phyloP scores from a whole-genome alignment of 352 stramenopile genomes.

The Pythium angustatum region DNA sequence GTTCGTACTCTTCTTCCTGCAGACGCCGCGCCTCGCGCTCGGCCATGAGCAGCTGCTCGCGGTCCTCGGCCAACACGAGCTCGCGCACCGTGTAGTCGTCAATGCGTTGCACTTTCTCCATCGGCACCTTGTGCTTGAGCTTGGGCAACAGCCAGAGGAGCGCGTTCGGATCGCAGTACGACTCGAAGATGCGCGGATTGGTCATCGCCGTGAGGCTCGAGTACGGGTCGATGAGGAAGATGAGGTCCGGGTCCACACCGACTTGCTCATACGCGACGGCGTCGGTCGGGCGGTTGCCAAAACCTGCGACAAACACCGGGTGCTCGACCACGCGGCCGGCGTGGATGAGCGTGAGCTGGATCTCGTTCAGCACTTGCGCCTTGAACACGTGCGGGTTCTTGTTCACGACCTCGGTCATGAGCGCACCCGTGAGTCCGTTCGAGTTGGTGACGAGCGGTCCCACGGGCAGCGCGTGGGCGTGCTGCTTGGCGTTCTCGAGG shows the following conservation, averaged over 20 bases:
- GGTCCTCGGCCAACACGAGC: slow-evolving; percentile 75
- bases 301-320: slow-evolving; percentile 83
- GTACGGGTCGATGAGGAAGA: slow-evolving; percentile 85
- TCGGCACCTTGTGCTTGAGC: slow-evolving; percentile 80
- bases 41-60: slow-evolving; percentile 68
- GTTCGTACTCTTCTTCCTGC: slow-evolving; percentile 67
- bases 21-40: slow-evolving; percentile 59
- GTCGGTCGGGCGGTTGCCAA: slow-evolving; percentile 84
- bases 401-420: slow-evolving; percentile 86
- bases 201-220: slow-evolving; percentile 70
- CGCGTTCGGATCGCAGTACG: slow-evolving; percentile 79
- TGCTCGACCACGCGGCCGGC: slow-evolving; percentile 68
- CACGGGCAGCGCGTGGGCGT: slow-evolving; percentile 53
- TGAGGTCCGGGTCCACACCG: slow-evolving; percentile 64
- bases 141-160: slow-evolving; percentile 77
- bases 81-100: slow-evolving; percentile 84
- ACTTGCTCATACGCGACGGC: slow-evolving; percentile 79
- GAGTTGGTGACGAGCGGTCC: slow-evolving; percentile 84
- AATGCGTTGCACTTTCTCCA: slow-evolving; percentile 75
- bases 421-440: slow-evolving; percentile 68
- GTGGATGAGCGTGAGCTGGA: slow-evolving; percentile 81
- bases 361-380: slow-evolving; percentile 76
- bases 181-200: slow-evolving; percentile 70
- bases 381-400: slow-evolving; percentile 87
- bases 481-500: slow-evolving; percentile 73